These are phyloP conservation scores for Porodaedalea pini DNA, from an alignment of 1,284 basidiomycete species.

Conservation along the genomic window DNA sequence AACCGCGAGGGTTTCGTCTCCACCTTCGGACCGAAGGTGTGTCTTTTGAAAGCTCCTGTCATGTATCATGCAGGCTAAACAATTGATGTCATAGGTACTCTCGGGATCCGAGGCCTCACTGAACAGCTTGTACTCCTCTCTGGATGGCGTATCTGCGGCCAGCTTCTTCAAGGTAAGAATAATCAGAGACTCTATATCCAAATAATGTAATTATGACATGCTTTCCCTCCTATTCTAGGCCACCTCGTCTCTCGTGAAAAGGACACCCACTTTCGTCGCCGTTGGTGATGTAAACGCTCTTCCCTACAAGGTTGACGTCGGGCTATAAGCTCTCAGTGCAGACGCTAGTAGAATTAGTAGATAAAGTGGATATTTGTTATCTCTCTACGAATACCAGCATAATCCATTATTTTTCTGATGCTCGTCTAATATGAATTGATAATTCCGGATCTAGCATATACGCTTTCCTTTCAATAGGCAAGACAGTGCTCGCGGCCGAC, in stretches of 20 bases:
- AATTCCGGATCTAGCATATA: no score
- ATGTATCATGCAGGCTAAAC: conserved; percentile 16
- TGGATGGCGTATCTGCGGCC: conserved; percentile 60
- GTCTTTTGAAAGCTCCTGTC: conserved; percentile 23
- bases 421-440: no score
- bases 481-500: no score
- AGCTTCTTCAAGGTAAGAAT: conserved; percentile 59
- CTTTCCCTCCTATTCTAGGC: conserved; percentile 35
- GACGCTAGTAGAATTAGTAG: conserved; percentile 2
- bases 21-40: conserved; percentile 61
- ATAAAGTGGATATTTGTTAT: background rate
- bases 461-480: no score
- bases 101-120: conserved; percentile 50
- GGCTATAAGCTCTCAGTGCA: conserved; percentile 59
- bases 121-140: conserved; percentile 49
- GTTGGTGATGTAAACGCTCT: conserved; percentile 75
- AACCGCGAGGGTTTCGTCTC: conserved; percentile 65
- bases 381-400: conserved; percentile 4
- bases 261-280: conserved; percentile 83
- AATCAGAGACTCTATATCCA: background rate
- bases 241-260: conserved; percentile 52
- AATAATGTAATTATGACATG: background rate
- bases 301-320: conserved; percentile 83
- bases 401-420: background rate
- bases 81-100: conserved; percentile 48